phyloP scores from a whole-genome alignment of 1,139 yeast genomes.

The Nakaseomyces nivariensis region DNA sequence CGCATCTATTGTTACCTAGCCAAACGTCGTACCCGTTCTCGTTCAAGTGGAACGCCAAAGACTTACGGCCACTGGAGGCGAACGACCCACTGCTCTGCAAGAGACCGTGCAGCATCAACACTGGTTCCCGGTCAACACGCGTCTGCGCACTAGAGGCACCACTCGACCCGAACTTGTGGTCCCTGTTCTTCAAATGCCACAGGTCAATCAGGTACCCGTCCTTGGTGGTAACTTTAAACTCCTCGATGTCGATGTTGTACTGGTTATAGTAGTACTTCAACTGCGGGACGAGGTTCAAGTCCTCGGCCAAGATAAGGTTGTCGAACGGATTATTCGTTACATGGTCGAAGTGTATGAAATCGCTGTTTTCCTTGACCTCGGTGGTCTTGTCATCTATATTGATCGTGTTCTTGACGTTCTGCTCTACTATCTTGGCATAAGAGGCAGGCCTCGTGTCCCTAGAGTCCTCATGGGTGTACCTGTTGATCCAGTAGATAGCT shows the following conservation, averaged over 20 bases:
- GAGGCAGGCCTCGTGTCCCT: constrained; percentile 3
- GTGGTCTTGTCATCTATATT: background rate
- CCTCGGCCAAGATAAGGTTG: constrained; percentile 21
- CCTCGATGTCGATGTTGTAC: constrained; percentile 50
- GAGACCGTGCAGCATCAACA: constrained; percentile 75
- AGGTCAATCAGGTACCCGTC: constrained; percentile 69
- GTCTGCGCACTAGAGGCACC: constrained; percentile 27
- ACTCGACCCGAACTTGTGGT: background rate
- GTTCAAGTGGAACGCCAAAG: constrained; percentile 56
- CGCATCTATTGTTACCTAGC: constrained; percentile 88
- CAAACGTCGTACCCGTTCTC: constrained; percentile 75
- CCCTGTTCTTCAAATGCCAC: constrained; percentile 41
- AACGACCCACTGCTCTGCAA: constrained; percentile 81
- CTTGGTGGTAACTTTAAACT: constrained; percentile 52
- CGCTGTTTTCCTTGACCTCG: background rate
- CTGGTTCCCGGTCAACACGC: constrained; percentile 38
- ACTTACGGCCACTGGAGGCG: constrained; percentile 65
- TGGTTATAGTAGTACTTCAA: constrained; percentile 57
- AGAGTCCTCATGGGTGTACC: constrained; percentile 1
- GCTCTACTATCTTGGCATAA: background rate
- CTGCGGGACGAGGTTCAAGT: constrained; percentile 35
- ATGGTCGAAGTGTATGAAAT: constrained; percentile 6
- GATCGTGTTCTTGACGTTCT: background rate
- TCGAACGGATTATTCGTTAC: constrained; percentile 13
- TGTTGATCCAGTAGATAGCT: constrained; percentile 1